These are phyloP conservation scores for Elsinoe australis DNA, from an alignment of 2,329 filamentous ascomycete genomes.

Conservation along the genomic window DNA sequence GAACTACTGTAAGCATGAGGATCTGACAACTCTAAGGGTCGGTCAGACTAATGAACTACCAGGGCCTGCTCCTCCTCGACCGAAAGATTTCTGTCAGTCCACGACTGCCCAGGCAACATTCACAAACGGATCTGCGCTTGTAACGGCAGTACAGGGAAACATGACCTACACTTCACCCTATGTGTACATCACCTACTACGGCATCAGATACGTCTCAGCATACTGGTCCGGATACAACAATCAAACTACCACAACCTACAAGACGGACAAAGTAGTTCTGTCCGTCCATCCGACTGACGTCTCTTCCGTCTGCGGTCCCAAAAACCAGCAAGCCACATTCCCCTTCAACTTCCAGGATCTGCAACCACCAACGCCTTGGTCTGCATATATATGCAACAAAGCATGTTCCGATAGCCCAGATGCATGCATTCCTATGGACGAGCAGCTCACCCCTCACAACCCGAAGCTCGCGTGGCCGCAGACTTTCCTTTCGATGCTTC, in stretches of 20 bases:
- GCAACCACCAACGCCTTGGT: neutral
- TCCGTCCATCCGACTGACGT: neutral
- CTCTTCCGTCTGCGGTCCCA: neutral
- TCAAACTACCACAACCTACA: neutral
- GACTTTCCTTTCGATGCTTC: neutral
- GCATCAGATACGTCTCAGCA: neutral
- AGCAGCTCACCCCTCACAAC: no score
- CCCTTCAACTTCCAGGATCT: neutral
- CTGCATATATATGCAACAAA: neutral
- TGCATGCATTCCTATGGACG: neutral
- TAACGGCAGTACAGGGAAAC: no score
- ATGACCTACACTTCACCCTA: neutral
- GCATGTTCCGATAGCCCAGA: neutral
- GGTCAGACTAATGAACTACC: no score
- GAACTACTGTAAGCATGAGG: neutral
- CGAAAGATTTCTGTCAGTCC: neutral
- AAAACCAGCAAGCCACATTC: neutral
- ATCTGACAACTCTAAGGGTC: no score
- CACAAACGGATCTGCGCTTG: no score
- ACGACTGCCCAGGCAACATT: neutral
- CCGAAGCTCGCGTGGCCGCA: neutral
- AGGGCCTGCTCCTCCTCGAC: neutral
- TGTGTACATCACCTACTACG: neutral
- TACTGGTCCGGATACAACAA: neutral
- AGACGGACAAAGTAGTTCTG: neutral